Conservation (phyloP, 164 flowering plant species). For the Stephania cephalantha region DNA sequence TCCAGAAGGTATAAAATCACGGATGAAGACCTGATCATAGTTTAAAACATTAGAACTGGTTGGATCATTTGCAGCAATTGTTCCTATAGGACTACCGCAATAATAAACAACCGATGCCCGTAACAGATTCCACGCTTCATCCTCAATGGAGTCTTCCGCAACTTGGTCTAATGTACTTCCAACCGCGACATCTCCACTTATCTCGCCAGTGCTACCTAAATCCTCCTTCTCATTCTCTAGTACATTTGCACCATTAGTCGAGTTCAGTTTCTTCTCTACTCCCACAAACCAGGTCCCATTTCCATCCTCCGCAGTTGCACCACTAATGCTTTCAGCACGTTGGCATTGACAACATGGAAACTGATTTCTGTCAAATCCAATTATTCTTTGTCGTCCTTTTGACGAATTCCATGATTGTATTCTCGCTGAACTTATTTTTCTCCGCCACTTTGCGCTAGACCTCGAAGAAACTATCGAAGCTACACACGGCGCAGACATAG, state of each 20-base stretch:
- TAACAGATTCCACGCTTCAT: constrained; percentile 72
- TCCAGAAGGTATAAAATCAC: constrained; percentile 79
- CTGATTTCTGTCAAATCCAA: constrained; percentile 12
- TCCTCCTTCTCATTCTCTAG: constrained; percentile 20
- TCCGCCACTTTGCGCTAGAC: constrained; percentile 11
- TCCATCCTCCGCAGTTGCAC: constrained; percentile 26
- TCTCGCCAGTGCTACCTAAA: constrained; percentile 14
- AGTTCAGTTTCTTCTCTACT: not conserved
- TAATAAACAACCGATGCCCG: constrained; percentile 52
- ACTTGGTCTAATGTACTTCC: constrained; percentile 6
- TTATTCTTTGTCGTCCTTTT: too few relatives aligned
- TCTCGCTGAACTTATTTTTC: constrained; percentile 6
- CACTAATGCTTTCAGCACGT: constrained; percentile 32
- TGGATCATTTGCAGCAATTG: constrained; percentile 74
- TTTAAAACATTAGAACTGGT: constrained; percentile 37
- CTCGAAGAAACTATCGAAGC: constrained; percentile 15
- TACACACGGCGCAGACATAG: constrained; percentile 20
- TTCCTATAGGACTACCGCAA: constrained; percentile 69
- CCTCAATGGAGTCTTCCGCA: constrained; percentile 38
- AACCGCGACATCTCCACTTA: constrained; percentile 13
- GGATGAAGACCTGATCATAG: constrained; percentile 79
- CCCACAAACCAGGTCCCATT: constrained; percentile 24
- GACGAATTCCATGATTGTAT: not conserved
- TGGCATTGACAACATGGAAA: constrained; percentile 36
- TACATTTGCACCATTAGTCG: constrained; percentile 21